These are phyloP conservation scores for Cladosporium cucumerinum DNA, from an alignment of 2,329 filamentous ascomycete genomes.

Conservation along the genomic window DNA sequence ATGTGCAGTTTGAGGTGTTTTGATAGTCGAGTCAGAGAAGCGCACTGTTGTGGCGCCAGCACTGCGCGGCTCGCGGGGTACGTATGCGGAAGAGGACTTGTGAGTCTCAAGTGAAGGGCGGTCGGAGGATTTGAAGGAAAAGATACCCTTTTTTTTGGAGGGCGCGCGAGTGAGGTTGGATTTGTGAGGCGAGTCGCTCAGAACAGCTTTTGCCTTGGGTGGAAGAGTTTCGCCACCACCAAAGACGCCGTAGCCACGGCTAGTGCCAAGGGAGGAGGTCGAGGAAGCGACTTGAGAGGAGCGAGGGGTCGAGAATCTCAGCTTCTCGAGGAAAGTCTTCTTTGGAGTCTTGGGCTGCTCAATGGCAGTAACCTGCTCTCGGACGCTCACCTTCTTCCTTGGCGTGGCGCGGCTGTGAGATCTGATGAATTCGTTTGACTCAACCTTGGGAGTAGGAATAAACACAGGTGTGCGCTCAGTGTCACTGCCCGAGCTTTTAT, in stretches of 20 bases:
- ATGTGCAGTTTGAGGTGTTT: slow-evolving; percentile 19
- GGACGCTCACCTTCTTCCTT: slow-evolving; percentile 15
- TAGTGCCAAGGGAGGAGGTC: not conserved
- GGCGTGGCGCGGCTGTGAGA: slow-evolving; percentile 4
- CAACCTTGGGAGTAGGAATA: slow-evolving; percentile 26
- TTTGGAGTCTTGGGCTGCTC: slow-evolving; percentile 37
- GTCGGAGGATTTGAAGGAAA: slow-evolving; percentile 18
- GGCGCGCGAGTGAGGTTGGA: slow-evolving; percentile 24
- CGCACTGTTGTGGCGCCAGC: not conserved
- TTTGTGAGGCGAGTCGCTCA: slow-evolving; percentile 32
- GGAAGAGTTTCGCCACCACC: slow-evolving; percentile 12
- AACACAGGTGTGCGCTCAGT: slow-evolving; percentile 31
- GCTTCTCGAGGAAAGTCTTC: slow-evolving; percentile 39
- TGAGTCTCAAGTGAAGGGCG: not conserved
- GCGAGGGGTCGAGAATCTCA: slow-evolving; percentile 17
- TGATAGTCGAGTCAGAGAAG: slow-evolving; percentile 3
- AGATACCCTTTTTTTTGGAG: slow-evolving; percentile 30
- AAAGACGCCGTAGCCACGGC: not conserved
- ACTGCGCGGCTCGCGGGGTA: slow-evolving; percentile 1
- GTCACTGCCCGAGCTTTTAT: slow-evolving; percentile 33
- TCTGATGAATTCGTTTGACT: slow-evolving; percentile 22
- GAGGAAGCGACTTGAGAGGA: not conserved
- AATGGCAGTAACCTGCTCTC: slow-evolving; percentile 17
- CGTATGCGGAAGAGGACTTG: not conserved
- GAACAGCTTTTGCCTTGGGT: slow-evolving; percentile 37